Conservation (phyloP, 129 eudicot genomes). For the Pittosporum tobira region DNA sequence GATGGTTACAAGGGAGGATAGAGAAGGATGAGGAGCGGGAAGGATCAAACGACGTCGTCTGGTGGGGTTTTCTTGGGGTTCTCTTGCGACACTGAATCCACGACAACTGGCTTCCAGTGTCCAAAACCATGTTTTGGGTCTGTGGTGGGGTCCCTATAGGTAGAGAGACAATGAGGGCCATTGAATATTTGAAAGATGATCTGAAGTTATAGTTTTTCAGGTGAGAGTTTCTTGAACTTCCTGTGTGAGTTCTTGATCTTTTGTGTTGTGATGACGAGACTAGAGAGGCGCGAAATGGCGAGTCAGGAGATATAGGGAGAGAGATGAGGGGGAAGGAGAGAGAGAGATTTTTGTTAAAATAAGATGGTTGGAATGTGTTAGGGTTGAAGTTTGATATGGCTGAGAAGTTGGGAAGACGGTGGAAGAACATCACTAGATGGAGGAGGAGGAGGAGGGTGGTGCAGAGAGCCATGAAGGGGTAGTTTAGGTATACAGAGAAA, state of each 20-base stretch:
- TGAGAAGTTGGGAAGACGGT: not conserved
- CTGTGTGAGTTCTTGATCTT: not conserved
- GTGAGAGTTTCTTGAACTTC: conserved; percentile 11
- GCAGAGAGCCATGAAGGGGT: conserved; percentile 5
- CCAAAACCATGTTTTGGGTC: conserved; percentile 65
- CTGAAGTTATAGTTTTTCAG: conserved; percentile 19
- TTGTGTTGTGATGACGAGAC: conserved; percentile 5
- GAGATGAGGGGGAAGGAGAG: conserved; percentile 39
- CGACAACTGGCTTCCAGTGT: conserved; percentile 78
- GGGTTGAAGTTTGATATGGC: conserved; percentile 17
- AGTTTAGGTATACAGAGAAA: not conserved
- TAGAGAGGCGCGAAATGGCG: conserved; percentile 12
- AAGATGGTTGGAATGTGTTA: conserved; percentile 1
- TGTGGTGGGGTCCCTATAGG: conserved; percentile 91
- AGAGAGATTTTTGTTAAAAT: conserved; percentile 27
- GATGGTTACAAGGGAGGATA: conserved; percentile 66
- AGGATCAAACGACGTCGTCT: conserved; percentile 55
- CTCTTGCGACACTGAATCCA: conserved; percentile 82
- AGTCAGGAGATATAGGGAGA: conserved; percentile 29
- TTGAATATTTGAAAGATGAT: conserved; percentile 53
- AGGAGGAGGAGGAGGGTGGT: not conserved
- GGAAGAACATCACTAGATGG: not conserved
- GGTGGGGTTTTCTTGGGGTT: conserved; percentile 23
- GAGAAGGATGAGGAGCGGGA: conserved; percentile 80
- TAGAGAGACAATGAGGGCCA: conserved; percentile 65